Conservation (phyloP, 495 filamentous ascomycete species). For the Astrothelium subdiscretum region DNA sequence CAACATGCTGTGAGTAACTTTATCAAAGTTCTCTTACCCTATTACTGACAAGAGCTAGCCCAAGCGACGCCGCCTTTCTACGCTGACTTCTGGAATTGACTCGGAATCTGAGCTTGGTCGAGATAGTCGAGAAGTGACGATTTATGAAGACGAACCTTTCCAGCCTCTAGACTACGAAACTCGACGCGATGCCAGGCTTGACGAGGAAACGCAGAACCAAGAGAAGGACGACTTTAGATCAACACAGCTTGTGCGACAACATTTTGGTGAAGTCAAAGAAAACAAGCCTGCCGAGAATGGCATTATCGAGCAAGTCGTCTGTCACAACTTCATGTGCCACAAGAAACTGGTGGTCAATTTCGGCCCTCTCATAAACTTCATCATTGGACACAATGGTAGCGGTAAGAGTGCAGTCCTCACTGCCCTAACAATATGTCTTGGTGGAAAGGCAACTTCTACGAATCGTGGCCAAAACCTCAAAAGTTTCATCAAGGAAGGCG, state of each 20-base stretch:
- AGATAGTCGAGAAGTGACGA: conserved; percentile 13
- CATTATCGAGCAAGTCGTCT: conserved; percentile 71
- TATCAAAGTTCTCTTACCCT: neutral
- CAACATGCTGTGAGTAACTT: neutral
- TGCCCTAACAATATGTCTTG: conserved; percentile 84
- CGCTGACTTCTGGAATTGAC: neutral
- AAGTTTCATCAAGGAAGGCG: conserved; percentile 82
- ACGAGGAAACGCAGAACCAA: conserved; percentile 34
- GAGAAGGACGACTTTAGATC: conserved; percentile 52
- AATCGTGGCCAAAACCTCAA: conserved; percentile 89
- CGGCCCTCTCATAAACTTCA: conserved; percentile 92
- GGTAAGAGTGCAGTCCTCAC: conserved; percentile 98
- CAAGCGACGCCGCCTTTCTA: conserved; percentile 3
- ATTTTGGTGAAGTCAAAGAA: conserved; percentile 41
- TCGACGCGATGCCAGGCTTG: neutral
- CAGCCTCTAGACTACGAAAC: conserved; percentile 3
- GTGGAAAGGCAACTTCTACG: conserved; percentile 88
- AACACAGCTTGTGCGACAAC: conserved; percentile 58
- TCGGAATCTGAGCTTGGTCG: neutral
- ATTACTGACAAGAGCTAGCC: neutral
- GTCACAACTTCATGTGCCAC: conserved; percentile 95
- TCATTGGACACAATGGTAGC: conserved; percentile 94
- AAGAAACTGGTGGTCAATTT: conserved; percentile 63
- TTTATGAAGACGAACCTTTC: conserved; percentile 22
- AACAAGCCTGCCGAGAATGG: conserved; percentile 73